Evolutionary conservation across 495 filamentous ascomycete species (phyloP), one percentile per base, ranked within the genome.

Genomic region (Penicillium turbatum): DNA sequence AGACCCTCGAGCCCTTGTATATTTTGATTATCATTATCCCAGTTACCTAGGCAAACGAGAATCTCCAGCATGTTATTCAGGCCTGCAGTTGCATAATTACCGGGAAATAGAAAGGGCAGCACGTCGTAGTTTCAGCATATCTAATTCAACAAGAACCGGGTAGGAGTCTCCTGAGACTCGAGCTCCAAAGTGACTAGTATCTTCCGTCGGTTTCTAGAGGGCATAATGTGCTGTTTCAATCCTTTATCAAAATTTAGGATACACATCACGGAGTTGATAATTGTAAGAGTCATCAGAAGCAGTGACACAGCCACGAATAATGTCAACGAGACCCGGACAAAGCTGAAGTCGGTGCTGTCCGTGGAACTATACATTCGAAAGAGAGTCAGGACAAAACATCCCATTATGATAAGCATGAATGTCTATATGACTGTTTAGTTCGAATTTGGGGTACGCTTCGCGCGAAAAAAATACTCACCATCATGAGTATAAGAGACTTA

Each of bases 241-340:
- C 61, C 61, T 40, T 64, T 64, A 10, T 48, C 38, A 29, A 64
- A 64, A 24, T 61, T 61, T 12, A 57, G 12, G 17, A 64, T 61
- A 44, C 61, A 64, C 35, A 53, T n/a, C 15, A 61, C 44, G 5
- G 58, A 54, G 37, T 55, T 64, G 35, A 52, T 27, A 1, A 64
- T 7, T 5, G 61, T 61, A 12, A 47, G 16, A 9, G 2, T 24
- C 11, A 64, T 48, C 43, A 64, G 29, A 5, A 61, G 8, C 0
- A 61, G 42, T 5, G 58, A 59, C 12, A 61, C 19, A 19, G 36
- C 15, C 11, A 58, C 46, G 6, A 64, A 64, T 17, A 64, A 26
- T 2, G 58, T 61, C 31, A 64, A 36, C 12, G 61, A 64, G 11
- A 53, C 48, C 9, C 49, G 34, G 49, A 55, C 57, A 9, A 49